These are phyloP conservation scores for Pyricularia grisea DNA, from an alignment of 2,329 filamentous ascomycete species.

Conservation along the genomic window DNA sequence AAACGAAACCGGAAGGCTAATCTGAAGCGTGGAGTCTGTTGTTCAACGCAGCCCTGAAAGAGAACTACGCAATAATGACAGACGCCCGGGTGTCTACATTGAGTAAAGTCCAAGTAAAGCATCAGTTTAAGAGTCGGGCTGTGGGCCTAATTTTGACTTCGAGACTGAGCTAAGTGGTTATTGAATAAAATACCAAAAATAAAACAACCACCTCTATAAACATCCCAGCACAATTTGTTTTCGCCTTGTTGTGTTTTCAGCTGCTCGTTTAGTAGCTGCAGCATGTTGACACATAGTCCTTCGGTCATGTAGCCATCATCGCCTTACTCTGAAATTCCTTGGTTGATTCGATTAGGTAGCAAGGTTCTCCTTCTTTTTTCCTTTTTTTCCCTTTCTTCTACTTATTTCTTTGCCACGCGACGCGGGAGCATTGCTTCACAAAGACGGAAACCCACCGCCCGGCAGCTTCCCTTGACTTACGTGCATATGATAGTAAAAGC, in stretches of 20 bases:
- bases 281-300: neutral
- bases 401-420: neutral
- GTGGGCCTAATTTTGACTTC: too few species aligned
- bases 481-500: neutral
- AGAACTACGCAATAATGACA: neutral
- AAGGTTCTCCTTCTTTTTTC: neutral
- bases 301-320: neutral
- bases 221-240: neutral
- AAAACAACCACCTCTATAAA: neutral
- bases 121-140: neutral
- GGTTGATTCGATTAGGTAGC: neutral
- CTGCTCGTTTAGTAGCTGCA: neutral
- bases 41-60: neutral
- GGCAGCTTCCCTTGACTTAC: neutral
- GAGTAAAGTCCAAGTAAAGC: neutral
- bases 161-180: too few species aligned
- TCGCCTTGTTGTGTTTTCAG: neutral
- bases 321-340: neutral
- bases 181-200: too few species aligned
- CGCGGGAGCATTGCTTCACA: neutral
- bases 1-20: neutral
- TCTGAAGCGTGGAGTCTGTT: neutral
- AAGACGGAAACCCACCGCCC: neutral
- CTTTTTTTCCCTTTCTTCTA: neutral
- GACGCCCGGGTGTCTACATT: neutral